Percentiles rank a stretch among this genome's conserved stretches.
These are phyloP conservation scores for Gracilaria gracilis DNA, from an alignment of 23 red algal genomes.

Conservation along the genomic window DNA sequence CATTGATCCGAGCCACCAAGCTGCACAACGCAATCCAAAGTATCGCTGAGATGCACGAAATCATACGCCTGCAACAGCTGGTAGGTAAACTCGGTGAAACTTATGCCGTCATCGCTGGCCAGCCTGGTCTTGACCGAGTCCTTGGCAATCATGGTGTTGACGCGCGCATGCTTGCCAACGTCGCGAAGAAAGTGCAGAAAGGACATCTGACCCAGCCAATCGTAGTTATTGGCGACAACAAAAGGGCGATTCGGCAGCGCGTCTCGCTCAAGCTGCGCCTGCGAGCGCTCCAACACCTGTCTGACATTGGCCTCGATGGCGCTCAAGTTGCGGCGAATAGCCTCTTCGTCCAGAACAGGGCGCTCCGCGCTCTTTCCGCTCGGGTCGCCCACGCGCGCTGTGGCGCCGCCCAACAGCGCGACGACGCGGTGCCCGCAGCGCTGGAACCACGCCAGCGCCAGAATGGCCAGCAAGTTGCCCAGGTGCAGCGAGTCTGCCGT, in stretches of 20 bases:
- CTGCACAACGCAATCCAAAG: slow-evolving; percentile 70
- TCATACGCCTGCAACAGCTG: slow-evolving; percentile 98
- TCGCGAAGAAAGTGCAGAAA: slow-evolving; percentile 98
- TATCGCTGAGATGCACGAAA: slow-evolving; percentile 84
- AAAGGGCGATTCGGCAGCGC: slow-evolving; percentile 34
- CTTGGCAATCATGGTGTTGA: slow-evolving; percentile 92
- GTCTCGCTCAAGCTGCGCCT: not conserved
- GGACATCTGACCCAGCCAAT: slow-evolving; percentile 83
- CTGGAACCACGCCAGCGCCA: slow-evolving; percentile 94
- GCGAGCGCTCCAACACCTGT: slow-evolving; percentile 54
- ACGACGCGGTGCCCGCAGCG: slow-evolving; percentile 82
- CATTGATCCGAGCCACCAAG: slow-evolving; percentile 95
- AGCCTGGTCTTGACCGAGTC: slow-evolving; percentile 86
- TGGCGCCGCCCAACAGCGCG: slow-evolving; percentile 89
- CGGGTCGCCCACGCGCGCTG: slow-evolving; percentile 91
- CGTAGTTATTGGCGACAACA: slow-evolving; percentile 89
- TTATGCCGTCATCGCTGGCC: slow-evolving; percentile 91
- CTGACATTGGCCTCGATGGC: slow-evolving; percentile 66
- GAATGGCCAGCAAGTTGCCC: slow-evolving; percentile 91
- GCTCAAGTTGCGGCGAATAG: slow-evolving; percentile 71
- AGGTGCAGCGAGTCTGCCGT: slow-evolving; percentile 97
- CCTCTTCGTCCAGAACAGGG: slow-evolving; percentile 62
- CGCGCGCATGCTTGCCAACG: slow-evolving; percentile 92
- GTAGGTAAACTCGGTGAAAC: slow-evolving; percentile 99
- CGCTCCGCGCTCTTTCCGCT: slow-evolving; percentile 89